A percentile compares a stretch with the other conserved stretches of the same genome.
Evolutionary conservation across 2,329 filamentous ascomycete genomes (phyloP).

Genomic region (Neofusicoccum kwambonambiense): DNA sequence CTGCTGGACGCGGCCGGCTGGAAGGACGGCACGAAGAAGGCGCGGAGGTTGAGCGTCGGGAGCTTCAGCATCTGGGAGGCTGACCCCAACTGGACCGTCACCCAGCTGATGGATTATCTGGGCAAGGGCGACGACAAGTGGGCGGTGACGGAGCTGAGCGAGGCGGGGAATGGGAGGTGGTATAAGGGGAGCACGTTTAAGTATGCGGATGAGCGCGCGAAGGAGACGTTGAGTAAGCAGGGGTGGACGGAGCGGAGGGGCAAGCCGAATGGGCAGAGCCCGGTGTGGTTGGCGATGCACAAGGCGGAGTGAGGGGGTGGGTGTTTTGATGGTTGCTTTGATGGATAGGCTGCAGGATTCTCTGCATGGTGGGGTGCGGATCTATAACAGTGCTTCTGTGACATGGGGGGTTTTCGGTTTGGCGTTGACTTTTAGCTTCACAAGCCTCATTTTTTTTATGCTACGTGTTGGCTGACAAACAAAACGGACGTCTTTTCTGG

Average conservation of each 20-base stretch:
- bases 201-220: not conserved
- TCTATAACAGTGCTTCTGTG: too few species aligned
- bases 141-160: conserved; percentile 20
- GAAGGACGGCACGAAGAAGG: not conserved
- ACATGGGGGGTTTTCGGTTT: too few species aligned
- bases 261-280: not conserved
- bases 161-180: conserved; percentile 18
- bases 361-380: too few species aligned
- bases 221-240: not conserved
- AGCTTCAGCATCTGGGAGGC: conserved; percentile 9
- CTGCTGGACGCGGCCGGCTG: not conserved
- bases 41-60: not conserved
- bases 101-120: conserved; percentile 13
- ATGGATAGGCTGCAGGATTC: too few species aligned
- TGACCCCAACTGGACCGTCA: conserved; percentile 16
- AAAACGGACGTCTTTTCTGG: too few species aligned
- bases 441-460: too few species aligned
- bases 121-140: conserved; percentile 12
- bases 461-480: too few species aligned
- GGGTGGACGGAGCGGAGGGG: conserved; percentile 17
- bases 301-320: not conserved
- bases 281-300: conserved; percentile 17
- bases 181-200: conserved; percentile 16
- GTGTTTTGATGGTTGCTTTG: too few species aligned
- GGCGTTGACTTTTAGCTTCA: too few species aligned